Percentiles rank a stretch among this genome's conserved stretches.
Conservation (phyloP, 2,329 filamentous ascomycete genomes). For the Boeremia lycopersici region DNA sequence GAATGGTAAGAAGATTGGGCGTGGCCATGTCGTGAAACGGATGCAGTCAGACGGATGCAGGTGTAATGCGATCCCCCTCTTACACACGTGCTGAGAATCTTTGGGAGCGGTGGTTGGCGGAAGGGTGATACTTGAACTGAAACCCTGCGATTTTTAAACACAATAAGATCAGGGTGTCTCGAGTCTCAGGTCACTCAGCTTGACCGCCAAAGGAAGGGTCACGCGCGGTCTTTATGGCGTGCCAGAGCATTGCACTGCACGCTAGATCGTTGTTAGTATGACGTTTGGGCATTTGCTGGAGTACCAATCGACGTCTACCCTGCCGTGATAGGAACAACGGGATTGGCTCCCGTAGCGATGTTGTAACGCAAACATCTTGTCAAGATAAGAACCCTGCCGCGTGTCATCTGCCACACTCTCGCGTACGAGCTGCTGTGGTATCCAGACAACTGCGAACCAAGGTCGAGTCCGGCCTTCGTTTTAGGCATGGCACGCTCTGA, state of each 20-base stretch:
- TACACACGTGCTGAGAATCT: not conserved
- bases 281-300: constrained; percentile 12
- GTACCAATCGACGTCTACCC: constrained; percentile 12
- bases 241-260: constrained; percentile 5
- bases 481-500: constrained; percentile 13
- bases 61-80: not conserved
- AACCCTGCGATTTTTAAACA: not conserved
- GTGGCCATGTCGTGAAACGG: constrained; percentile 10
- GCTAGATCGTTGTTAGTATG: constrained; percentile 9
- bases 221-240: constrained; percentile 16
- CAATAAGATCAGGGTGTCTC: not conserved
- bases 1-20: constrained; percentile 38
- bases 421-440: constrained; percentile 5
- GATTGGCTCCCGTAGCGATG: constrained; percentile 10
- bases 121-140: not conserved
- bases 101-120: not conserved
- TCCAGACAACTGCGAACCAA: not conserved
- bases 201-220: not conserved
- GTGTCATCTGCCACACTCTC: constrained; percentile 6
- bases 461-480: not conserved
- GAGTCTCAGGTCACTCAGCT: not conserved
- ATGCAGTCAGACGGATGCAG: constrained; percentile 6
- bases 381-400: constrained; percentile 14
- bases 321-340: constrained; percentile 1
- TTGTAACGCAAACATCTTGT: constrained; percentile 7